Evolutionary conservation across 371 early-diverging fungal species (phyloP), one percentile per base, ranked within the genome.

Genomic region (Lichtheimia ramosa): DNA sequence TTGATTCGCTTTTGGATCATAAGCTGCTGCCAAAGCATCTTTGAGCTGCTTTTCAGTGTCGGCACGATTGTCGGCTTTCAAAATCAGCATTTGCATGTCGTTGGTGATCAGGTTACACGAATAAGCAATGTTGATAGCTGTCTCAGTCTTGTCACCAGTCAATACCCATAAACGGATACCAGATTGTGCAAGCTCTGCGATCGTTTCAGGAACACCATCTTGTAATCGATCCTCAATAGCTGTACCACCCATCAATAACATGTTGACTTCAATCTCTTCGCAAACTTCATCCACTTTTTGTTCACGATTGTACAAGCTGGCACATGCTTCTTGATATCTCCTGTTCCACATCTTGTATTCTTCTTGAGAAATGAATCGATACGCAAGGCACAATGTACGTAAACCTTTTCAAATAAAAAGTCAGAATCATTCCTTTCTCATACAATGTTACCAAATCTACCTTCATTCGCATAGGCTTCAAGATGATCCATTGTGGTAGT

Each of bases 101-200:
- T 78, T 75, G 46, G 84, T 83, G 39, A 91, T 69, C 49, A 92
- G 65, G 51, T 89, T 89, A 68, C 92, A 91, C 20, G 92, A 77
- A 66, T 84, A 91, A 5, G 92, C 93, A 65, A 93, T 92, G 58
- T 90, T 89, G 76, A 92, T 89, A 16, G 93, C 91, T 0, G 92
- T 93, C 58, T 91, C 91, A 1, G 87, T 85, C 73, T 96, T 96
- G 75, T 97, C 98, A 15, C 98, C 98, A 0, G 98, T 97, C 55
- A 96, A 70, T 51, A 97, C 95, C 97, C 97, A 97, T 16, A 96
- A 76, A 64, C 91, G 92, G 62, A 96, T 95, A 15, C 96, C 96
- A 0, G 93, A 94, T 52, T 82, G 79, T 0, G 85, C 79, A 18
- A 96, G 68, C 43, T 82, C 83, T 3, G 89, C 86, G 65, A 97